These are phyloP conservation scores for Mycotypha africana DNA, from an alignment of 371 early-diverging fungal genomes.

Conservation along the genomic window DNA sequence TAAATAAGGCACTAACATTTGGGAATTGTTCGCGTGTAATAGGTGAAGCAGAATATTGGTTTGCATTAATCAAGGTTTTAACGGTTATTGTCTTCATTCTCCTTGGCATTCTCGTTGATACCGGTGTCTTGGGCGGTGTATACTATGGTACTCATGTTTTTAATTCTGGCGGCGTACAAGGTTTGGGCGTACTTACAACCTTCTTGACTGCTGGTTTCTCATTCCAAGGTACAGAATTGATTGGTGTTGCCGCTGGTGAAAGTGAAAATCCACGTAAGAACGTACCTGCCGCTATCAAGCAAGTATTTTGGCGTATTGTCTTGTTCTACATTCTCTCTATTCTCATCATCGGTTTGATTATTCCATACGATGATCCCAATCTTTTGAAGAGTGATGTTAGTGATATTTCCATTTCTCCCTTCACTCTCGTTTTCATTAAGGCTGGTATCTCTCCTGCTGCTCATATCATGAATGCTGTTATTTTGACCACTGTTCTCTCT, in stretches of 20 bases:
- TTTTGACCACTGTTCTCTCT: slow-evolving; percentile 51
- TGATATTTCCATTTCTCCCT: slow-evolving; percentile 60
- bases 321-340: slow-evolving; percentile 63
- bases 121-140: slow-evolving; percentile 43
- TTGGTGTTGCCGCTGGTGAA: slow-evolving; percentile 76
- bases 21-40: no score
- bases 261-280: slow-evolving; percentile 66
- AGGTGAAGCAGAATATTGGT: slow-evolving; percentile 64
- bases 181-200: slow-evolving; percentile 30
- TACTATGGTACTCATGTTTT: slow-evolving; percentile 27
- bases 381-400: slow-evolving; percentile 41
- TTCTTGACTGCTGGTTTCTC: slow-evolving; percentile 82
- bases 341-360: slow-evolving; percentile 63
- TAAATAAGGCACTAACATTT: no score
- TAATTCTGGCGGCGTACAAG: slow-evolving; percentile 27
- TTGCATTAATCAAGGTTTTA: slow-evolving; percentile 61
- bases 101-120: slow-evolving; percentile 54
- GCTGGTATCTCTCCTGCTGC: slow-evolving; percentile 43
- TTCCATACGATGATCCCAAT: slow-evolving; percentile 54
- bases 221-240: slow-evolving; percentile 83
- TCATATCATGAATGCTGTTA: slow-evolving; percentile 41
- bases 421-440: slow-evolving; percentile 59
- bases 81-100: slow-evolving; percentile 63
- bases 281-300: slow-evolving; percentile 50
- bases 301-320: slow-evolving; percentile 50